These are phyloP conservation scores for Phytophthora podocarpi DNA, from an alignment of 352 stramenopile species.

Conservation along the genomic window DNA sequence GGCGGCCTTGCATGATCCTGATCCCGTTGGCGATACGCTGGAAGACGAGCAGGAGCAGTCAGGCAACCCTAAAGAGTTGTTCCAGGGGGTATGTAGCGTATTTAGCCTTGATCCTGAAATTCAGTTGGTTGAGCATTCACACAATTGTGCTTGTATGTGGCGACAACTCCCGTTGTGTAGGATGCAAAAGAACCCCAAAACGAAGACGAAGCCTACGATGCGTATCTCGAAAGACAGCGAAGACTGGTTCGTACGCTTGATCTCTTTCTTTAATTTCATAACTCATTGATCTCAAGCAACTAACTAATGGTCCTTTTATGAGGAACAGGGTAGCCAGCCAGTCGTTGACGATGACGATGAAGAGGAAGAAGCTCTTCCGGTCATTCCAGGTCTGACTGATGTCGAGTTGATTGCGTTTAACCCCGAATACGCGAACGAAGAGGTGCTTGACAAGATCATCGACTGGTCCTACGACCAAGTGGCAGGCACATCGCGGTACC, in stretches of 20 bases:
- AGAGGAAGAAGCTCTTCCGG: constrained; percentile 13
- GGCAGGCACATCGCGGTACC: constrained; percentile 37
- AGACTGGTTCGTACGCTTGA: constrained; percentile 19
- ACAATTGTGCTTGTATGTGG: neutral
- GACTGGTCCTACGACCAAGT: constrained; percentile 71
- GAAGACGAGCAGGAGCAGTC: no score
- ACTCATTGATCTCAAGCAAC: neutral
- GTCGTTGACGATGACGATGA: constrained; percentile 8
- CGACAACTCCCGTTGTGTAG: neutral
- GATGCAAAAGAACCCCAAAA: neutral
- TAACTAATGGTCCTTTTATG: neutral
- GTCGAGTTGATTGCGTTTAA: constrained; percentile 66
- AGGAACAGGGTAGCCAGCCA: neutral
- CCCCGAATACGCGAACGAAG: constrained; percentile 54
- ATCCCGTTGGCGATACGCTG: no score
- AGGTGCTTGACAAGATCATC: constrained; percentile 54
- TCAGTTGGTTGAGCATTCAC: no score
- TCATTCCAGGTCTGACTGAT: constrained; percentile 44
- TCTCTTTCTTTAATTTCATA: neutral
- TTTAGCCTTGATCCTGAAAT: no score
- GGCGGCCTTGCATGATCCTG: neutral
- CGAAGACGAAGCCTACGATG: neutral
- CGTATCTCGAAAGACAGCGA: constrained; percentile 15
- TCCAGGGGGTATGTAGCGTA: neutral
- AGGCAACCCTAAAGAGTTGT: neutral